Conservation (phyloP, 1,284 basidiomycete genomes). For the Amylostereum areolatum region DNA sequence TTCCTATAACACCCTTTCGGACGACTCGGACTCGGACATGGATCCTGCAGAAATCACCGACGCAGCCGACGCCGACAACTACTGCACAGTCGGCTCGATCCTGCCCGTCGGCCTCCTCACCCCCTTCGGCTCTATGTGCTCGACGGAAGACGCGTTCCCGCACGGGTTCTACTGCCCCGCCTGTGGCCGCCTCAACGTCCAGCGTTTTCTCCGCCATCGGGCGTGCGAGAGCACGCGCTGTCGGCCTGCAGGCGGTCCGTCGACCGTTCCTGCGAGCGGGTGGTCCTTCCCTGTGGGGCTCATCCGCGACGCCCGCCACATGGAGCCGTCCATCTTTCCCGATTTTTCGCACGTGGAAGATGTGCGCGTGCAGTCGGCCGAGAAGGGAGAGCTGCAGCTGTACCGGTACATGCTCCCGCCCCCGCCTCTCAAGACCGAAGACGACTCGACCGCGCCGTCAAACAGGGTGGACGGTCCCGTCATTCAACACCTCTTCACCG, state of each 20-base stretch:
- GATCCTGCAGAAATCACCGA: not conserved
- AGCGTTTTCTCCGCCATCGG: slow-evolving; percentile 31
- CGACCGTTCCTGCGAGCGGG: not conserved
- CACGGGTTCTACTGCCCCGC: slow-evolving; percentile 33
- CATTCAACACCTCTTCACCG: slow-evolving; percentile 33
- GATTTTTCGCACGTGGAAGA: not conserved
- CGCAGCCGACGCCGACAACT: not conserved
- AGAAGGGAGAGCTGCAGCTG: slow-evolving; percentile 28
- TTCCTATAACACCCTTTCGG: not conserved
- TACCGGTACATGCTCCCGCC: slow-evolving; percentile 22
- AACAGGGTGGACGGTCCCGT: not conserved
- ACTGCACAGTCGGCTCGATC: not conserved
- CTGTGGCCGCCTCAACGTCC: slow-evolving; percentile 38
- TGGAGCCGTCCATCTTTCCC: not conserved
- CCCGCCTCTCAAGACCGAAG: not conserved
- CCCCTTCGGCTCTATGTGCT: slow-evolving; percentile 17
- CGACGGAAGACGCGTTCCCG: slow-evolving; percentile 5
- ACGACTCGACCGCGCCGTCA: not conserved
- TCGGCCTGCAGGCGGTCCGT: not conserved
- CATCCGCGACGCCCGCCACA: not conserved
- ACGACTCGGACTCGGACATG: not conserved
- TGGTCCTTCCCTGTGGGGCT: not conserved
- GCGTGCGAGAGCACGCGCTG: slow-evolving; percentile 29
- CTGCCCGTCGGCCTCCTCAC: slow-evolving; percentile 10
- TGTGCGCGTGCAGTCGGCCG: not conserved